These are phyloP conservation scores for Chalciporus pseudorubinellus DNA, from an alignment of 768 basidiomycete genomes.

Conservation along the genomic window DNA sequence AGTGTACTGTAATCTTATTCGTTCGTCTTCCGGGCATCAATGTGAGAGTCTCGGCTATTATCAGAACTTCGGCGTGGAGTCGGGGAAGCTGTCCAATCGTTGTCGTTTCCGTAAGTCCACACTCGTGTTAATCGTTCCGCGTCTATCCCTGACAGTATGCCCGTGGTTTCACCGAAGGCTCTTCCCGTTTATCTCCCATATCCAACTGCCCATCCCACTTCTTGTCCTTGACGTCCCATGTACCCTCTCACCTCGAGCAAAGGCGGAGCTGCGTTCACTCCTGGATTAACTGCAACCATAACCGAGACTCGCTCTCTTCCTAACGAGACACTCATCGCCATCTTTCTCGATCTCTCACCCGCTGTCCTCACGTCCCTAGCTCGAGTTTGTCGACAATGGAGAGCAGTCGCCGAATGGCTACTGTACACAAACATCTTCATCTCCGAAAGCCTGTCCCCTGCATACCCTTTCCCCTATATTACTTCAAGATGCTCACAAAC, in stretches of 20 bases:
- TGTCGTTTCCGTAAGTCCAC: background rate
- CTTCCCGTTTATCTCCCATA: background rate
- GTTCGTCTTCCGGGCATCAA: background rate
- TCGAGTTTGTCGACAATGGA: conserved; percentile 9
- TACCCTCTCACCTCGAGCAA: background rate
- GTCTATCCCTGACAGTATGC: conserved; percentile 2
- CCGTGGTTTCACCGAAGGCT: conserved; percentile 10
- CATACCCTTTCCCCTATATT: conserved; percentile 39
- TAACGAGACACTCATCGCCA: conserved; percentile 9
- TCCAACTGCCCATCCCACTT: background rate
- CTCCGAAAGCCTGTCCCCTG: conserved; percentile 43
- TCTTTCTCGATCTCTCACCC: conserved; percentile 11
- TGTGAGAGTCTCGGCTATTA: background rate
- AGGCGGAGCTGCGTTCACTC: no score
- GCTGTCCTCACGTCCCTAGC: conserved; percentile 1
- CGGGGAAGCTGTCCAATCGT: background rate
- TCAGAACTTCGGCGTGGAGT: conserved; percentile 6
- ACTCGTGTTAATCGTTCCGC: background rate
- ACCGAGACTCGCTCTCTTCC: conserved; percentile 3
- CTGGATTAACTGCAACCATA: background rate
- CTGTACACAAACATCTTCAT: conserved; percentile 55
- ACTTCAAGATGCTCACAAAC: conserved; percentile 55
- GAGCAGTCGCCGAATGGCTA: conserved; percentile 53
- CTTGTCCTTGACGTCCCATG: background rate
- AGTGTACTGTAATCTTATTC: conserved; percentile 31